Conservation (phyloP, 208 protist genomes). For the Blechomonas ayalai region DNA sequence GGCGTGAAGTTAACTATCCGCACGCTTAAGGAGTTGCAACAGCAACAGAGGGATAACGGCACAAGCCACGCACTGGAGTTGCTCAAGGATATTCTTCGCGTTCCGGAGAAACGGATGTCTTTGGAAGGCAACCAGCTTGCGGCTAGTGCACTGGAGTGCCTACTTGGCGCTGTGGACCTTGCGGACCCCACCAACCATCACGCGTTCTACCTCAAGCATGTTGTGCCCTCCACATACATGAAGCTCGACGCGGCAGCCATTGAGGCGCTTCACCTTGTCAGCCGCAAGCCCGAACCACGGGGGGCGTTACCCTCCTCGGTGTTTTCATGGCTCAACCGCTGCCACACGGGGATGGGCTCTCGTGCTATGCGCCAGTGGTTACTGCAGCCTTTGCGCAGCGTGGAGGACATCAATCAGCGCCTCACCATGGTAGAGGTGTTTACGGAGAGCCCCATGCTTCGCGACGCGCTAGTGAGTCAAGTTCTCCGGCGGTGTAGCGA, state of each 20-base stretch:
- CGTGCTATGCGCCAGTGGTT: constrained; percentile 96
- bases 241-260: constrained; percentile 91
- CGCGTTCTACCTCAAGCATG: constrained; percentile 74
- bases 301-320: constrained; percentile 71
- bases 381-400: constrained; percentile 93
- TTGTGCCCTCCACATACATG: constrained; percentile 87
- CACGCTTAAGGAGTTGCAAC: constrained; percentile 24
- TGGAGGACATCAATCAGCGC: constrained; percentile 89
- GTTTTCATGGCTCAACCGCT: constrained; percentile 94
- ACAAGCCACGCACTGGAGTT: constrained; percentile 17
- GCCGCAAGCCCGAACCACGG: constrained; percentile 71
- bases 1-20: constrained; percentile 33
- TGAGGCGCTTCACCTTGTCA: constrained; percentile 89
- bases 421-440: constrained; percentile 93
- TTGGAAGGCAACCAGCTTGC: constrained; percentile 40
- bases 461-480: constrained; percentile 70
- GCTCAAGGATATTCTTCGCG: constrained; percentile 67
- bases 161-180: constrained; percentile 53
- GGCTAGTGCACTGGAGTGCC: constrained; percentile 47
- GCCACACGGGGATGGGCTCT: constrained; percentile 93
- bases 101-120: constrained; percentile 63
- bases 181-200: constrained; percentile 59
- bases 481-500: constrained; percentile 90
- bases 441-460: constrained; percentile 73
- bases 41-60: constrained; percentile 13